Evolutionary conservation across 257 asterid genomes (phyloP).

Genomic region (Thymus mandschuricus): DNA sequence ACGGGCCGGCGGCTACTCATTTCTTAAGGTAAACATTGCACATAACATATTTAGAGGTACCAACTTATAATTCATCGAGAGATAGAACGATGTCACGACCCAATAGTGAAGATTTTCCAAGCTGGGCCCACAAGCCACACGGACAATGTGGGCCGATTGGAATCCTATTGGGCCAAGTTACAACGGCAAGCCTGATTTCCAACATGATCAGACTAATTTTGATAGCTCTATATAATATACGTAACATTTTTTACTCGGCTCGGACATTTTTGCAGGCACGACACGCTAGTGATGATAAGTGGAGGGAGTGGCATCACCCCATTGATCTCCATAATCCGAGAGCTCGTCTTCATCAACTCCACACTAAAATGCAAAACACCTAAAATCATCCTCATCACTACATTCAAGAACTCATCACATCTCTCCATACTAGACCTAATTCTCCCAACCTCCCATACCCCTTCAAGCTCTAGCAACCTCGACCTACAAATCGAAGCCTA

Average conservation of each 20-base stretch:
- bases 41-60: not conserved
- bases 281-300: slow-evolving; percentile 80
- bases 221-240: too few species aligned
- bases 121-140: too few species aligned
- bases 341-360: slow-evolving; percentile 59
- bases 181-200: too few species aligned
- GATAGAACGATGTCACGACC: too few species aligned
- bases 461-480: slow-evolving; percentile 46
- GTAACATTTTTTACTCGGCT: too few species aligned
- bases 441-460: slow-evolving; percentile 52
- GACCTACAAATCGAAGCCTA: slow-evolving; percentile 84
- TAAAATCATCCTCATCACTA: slow-evolving; percentile 54
- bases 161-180: too few species aligned
- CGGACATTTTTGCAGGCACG: slow-evolving; percentile 52
- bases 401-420: slow-evolving; percentile 73
- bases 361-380: slow-evolving; percentile 55
- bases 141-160: too few species aligned
- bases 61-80: not conserved
- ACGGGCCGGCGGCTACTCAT: slow-evolving; percentile 79
- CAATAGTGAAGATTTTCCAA: too few species aligned
- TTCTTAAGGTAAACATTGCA: slow-evolving; percentile 57
- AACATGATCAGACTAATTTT: too few species aligned
- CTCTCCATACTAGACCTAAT: slow-evolving; percentile 79
- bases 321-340: slow-evolving; percentile 79
- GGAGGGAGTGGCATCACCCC: slow-evolving; percentile 99